Conservation (phyloP, 768 basidiomycete species). For the Leccinum ochraceum region DNA sequence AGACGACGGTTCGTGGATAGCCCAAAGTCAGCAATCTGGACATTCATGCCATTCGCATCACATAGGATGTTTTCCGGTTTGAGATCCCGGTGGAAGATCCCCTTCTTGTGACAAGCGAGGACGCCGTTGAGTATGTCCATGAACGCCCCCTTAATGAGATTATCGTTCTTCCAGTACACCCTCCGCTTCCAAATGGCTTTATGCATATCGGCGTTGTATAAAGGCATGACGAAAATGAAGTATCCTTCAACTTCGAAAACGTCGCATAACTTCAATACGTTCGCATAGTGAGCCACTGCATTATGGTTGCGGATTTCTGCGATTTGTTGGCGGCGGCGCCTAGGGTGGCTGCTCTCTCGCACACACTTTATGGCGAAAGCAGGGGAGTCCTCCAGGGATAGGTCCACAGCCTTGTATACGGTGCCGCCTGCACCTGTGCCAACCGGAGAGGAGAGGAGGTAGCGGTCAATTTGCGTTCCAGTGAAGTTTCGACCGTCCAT, state of each 20-base stretch:
- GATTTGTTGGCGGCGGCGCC: slow-evolving; percentile 57
- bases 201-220: slow-evolving; percentile 66
- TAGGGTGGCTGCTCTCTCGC: slow-evolving; percentile 47
- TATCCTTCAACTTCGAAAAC: slow-evolving; percentile 56
- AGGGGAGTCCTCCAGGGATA: slow-evolving; percentile 36
- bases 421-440: slow-evolving; percentile 78
- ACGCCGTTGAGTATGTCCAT: slow-evolving; percentile 79
- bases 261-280: slow-evolving; percentile 68
- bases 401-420: slow-evolving; percentile 72
- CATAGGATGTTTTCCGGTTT: slow-evolving; percentile 85
- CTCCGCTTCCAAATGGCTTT: slow-evolving; percentile 50
- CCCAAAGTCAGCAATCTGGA: slow-evolving; percentile 80
- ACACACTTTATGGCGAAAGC: slow-evolving; percentile 79
- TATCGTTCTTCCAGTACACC: slow-evolving; percentile 56
- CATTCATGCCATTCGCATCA: slow-evolving; percentile 47
- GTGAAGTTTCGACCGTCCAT: slow-evolving; percentile 43
- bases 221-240: slow-evolving; percentile 68
- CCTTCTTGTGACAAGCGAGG: slow-evolving; percentile 65
- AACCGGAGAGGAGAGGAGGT: slow-evolving; percentile 60
- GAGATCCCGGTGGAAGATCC: slow-evolving; percentile 83
- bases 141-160: slow-evolving; percentile 65
- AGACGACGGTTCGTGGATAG: slow-evolving; percentile 49
- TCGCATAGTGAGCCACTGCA: slow-evolving; percentile 42
- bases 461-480: slow-evolving; percentile 54
- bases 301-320: slow-evolving; percentile 66